Percentiles rank a stretch among this genome's conserved stretches.
Conservation (phyloP, 768 basidiomycete species). For the Russula brevipes region DNA sequence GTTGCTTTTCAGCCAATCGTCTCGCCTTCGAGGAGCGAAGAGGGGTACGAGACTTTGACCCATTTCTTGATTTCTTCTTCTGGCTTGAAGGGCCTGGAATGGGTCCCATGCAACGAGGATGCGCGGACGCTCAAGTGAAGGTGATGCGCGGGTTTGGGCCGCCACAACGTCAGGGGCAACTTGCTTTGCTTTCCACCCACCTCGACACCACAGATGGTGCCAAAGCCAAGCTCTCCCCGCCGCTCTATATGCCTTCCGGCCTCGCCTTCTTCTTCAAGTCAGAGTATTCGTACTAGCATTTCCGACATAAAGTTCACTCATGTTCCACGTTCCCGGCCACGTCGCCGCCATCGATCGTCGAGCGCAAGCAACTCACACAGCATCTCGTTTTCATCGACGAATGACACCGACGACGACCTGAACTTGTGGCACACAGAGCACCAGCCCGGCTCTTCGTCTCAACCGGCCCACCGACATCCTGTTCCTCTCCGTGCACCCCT, state of each 20-base stretch:
- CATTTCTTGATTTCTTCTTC: constrained; percentile 12
- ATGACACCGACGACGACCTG: constrained; percentile 16
- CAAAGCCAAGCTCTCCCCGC: constrained; percentile 2
- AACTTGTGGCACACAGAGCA: constrained; percentile 9
- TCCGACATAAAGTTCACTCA: constrained; percentile 15
- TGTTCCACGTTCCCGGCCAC: constrained; percentile 11
- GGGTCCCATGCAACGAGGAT: constrained; percentile 14
- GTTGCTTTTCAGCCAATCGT: constrained; percentile 23
- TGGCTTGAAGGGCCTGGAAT: constrained; percentile 10
- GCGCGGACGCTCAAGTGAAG: not conserved
- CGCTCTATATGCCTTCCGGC: not conserved
- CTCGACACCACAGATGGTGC: not conserved
- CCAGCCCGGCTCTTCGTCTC: constrained; percentile 4
- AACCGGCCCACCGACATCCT: not conserved
- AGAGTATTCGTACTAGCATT: constrained; percentile 1
- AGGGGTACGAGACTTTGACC: not conserved
- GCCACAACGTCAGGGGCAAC: too few species aligned
- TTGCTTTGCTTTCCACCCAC: not conserved
- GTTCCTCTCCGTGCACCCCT: constrained; percentile 4
- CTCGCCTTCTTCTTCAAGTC: constrained; percentile 15
- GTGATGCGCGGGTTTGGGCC: not conserved
- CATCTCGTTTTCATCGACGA: constrained; percentile 20
- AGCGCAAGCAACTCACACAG: constrained; percentile 17
- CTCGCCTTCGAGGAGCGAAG: constrained; percentile 16
- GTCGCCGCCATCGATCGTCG: constrained; percentile 18